Evolutionary conservation across 805 yeast genomes (phyloP).

Genomic region (Zygosaccharomyces kombuchaensis): DNA sequence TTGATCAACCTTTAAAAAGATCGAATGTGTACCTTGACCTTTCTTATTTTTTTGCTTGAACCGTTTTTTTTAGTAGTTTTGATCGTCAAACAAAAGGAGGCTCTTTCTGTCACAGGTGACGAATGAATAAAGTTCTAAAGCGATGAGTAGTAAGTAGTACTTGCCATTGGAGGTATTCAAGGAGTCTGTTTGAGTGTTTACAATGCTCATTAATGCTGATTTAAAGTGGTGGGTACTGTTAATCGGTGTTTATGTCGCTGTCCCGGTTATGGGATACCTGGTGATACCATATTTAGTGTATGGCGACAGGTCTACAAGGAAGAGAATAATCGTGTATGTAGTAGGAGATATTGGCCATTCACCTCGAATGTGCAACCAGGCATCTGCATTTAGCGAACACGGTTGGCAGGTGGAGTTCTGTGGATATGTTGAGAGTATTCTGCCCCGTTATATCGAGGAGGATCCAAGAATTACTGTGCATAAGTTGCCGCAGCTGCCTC

Average conservation of each 20-base stretch:
- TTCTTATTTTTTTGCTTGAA: neutral
- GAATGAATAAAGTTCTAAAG: neutral
- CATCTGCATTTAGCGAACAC: slow-evolving; percentile 59
- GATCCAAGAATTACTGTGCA: slow-evolving; percentile 50
- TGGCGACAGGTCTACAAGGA: slow-evolving; percentile 38
- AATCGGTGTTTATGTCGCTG: slow-evolving; percentile 41
- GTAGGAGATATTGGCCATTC: slow-evolving; percentile 93
- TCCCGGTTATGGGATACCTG: slow-evolving; percentile 36
- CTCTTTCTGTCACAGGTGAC: neutral
- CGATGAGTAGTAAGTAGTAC: neutral
- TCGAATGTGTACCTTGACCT: neutral
- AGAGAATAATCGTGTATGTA: slow-evolving; percentile 71
- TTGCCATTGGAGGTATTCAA: neutral
- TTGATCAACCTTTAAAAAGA: neutral
- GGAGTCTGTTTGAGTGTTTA: neutral
- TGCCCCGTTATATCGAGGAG: slow-evolving; percentile 49
- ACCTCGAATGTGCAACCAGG: slow-evolving; percentile 92
- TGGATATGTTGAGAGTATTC: slow-evolving; percentile 66
- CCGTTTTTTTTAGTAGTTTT: neutral
- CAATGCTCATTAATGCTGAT: slow-evolving; percentile 9
- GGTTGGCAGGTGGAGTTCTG: slow-evolving; percentile 78
- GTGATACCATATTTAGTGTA: slow-evolving; percentile 35
- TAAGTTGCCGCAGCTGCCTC: slow-evolving; percentile 25
- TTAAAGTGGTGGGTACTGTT: slow-evolving; percentile 28
- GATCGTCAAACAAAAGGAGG: neutral